These are phyloP conservation scores for Yamadazyma diddensiae DNA, from an alignment of 1,139 yeast species.

Conservation along the genomic window DNA sequence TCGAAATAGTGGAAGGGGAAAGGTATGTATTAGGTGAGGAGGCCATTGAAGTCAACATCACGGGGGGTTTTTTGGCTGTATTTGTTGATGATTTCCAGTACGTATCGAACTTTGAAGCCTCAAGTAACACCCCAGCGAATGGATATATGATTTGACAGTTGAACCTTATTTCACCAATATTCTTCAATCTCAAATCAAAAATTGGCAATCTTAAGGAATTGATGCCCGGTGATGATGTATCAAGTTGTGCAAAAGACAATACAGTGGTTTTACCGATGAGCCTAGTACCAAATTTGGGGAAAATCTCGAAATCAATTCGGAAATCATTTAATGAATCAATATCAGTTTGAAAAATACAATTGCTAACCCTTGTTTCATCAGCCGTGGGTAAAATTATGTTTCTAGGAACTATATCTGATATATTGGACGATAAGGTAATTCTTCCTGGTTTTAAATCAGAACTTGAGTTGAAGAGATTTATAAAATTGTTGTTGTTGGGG, in stretches of 20 bases:
- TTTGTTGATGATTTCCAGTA: slow-evolving; percentile 88
- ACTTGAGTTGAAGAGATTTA: slow-evolving; percentile 47
- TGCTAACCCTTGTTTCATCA: slow-evolving; percentile 54
- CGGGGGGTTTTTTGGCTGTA: slow-evolving; percentile 29
- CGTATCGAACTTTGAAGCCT: slow-evolving; percentile 89
- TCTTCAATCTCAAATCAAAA: slow-evolving; percentile 75
- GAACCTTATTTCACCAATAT: slow-evolving; percentile 78
- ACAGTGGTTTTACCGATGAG: slow-evolving; percentile 88
- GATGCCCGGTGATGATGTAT: slow-evolving; percentile 44
- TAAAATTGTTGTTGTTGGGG: slow-evolving; percentile 53
- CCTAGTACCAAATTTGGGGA: slow-evolving; percentile 92
- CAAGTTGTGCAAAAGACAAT: slow-evolving; percentile 49
- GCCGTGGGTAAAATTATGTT: slow-evolving; percentile 77
- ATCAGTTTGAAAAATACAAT: slow-evolving; percentile 84
- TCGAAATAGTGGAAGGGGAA: slow-evolving; percentile 16
- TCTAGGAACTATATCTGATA: slow-evolving; percentile 79
- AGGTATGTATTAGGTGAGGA: slow-evolving; percentile 31
- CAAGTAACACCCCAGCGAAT: slow-evolving; percentile 80
- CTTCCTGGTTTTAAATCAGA: slow-evolving; percentile 50
- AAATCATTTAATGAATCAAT: slow-evolving; percentile 63
- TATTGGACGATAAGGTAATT: slow-evolving; percentile 70
- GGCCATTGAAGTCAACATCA: slow-evolving; percentile 20
- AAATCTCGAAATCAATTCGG: slow-evolving; percentile 83
- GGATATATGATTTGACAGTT: slow-evolving; percentile 85
- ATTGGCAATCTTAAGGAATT: slow-evolving; percentile 65